phyloP scores from a whole-genome alignment of 2,329 filamentous ascomycete species.

The Tolypocladium tundrense region DNA sequence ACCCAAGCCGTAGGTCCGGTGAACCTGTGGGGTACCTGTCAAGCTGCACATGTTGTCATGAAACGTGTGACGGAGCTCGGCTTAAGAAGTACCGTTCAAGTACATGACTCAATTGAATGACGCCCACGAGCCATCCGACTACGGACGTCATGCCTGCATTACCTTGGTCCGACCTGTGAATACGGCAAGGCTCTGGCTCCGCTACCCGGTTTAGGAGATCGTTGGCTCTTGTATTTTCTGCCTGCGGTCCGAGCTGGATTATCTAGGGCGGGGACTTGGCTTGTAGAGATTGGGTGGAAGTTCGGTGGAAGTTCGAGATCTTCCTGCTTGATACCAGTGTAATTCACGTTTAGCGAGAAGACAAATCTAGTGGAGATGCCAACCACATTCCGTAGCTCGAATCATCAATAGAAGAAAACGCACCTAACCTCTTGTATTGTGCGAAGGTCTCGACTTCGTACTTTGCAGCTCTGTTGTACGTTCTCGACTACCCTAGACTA shows the following conservation, averaged over 20 bases:
- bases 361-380: too few species aligned
- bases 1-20: constrained; percentile 6
- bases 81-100: constrained; percentile 1
- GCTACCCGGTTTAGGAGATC: neutral
- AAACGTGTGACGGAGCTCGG: constrained; percentile 4
- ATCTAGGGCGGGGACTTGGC: too few species aligned
- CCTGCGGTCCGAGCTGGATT: neutral
- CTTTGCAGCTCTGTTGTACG: too few species aligned
- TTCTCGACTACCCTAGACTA: neutral
- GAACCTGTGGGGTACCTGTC: neutral
- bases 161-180: neutral
- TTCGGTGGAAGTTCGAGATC: too few species aligned
- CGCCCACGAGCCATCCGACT: neutral
- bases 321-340: too few species aligned
- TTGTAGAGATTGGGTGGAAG: too few species aligned
- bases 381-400: too few species aligned
- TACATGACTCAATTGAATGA: neutral
- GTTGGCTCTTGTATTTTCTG: neutral
- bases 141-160: neutral
- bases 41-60: neutral
- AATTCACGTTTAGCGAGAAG: too few species aligned
- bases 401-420: too few species aligned
- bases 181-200: neutral
- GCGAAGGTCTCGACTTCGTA: too few species aligned
- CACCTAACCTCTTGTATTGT: too few species aligned